Evolutionary conservation across 163 green algal species (phyloP).

Genomic region (Smithsoniella earleae): DNA sequence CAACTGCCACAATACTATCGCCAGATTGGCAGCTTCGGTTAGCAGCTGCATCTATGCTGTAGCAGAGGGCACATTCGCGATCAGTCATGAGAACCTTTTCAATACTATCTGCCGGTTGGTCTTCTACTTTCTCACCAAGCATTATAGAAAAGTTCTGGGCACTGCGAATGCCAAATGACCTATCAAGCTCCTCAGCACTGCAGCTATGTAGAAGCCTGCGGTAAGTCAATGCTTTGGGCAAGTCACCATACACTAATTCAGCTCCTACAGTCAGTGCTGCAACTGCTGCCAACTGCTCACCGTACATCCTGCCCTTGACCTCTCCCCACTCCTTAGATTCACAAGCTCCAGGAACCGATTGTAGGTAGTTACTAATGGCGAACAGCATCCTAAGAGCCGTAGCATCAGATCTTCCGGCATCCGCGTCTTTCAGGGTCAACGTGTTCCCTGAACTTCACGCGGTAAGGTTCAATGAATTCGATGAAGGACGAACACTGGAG

Average conservation of each 20-base stretch:
- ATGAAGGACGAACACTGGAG: no score
- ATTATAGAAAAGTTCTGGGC: neutral
- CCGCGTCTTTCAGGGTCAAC: neutral
- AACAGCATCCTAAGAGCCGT: conserved; percentile 14
- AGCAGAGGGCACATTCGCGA: conserved; percentile 20
- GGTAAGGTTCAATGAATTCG: no score
- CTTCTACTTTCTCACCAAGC: neutral
- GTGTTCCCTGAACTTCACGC: no score
- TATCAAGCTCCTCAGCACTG: neutral
- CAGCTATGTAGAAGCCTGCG: neutral
- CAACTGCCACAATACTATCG: neutral
- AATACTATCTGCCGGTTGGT: neutral
- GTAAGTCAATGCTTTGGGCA: conserved; percentile 25
- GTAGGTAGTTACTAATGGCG: neutral
- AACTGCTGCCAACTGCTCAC: conserved; percentile 21
- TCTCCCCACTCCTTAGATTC: conserved; percentile 1
- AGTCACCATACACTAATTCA: conserved; percentile 18
- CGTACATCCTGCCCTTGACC: conserved; percentile 19
- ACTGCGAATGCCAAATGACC: conserved; percentile 1
- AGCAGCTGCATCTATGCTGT: conserved; percentile 12
- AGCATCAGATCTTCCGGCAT: neutral
- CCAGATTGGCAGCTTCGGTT: neutral
- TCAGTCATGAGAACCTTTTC: conserved; percentile 19
- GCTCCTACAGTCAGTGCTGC: conserved; percentile 9
- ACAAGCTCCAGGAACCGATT: no score